Evolutionary conservation across 2,329 filamentous ascomycete genomes (phyloP), one percentile per base, ranked within the genome.

Genomic region (Fonsecaea pugnacius): DNA sequence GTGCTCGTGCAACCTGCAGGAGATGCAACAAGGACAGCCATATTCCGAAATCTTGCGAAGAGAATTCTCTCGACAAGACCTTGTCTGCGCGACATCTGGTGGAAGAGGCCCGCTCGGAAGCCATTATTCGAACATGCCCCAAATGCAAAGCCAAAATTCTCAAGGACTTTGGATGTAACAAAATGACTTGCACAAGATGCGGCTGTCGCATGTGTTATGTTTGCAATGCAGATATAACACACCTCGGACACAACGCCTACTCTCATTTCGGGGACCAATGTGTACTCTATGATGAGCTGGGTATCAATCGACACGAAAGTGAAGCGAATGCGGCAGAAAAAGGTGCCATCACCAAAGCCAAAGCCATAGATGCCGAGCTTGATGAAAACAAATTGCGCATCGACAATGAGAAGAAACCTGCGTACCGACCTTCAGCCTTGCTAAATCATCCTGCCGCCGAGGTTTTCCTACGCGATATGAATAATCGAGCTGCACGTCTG

Each of bases 91-190:
- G 90, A 16, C 89, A 89, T 67, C 76, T 81, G 3, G 85, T 96
- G 33, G 92, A 96, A 75, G 91, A 96, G 74, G 91, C 91, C 21
- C 94, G 93, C 89, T 91, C 90, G 2, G 83, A 84, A 16, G 92
- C 92, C 1, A 72, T 96, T 69, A 89, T 96, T 60, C 85, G 92
- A 21, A 86, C 81, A 32, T 96, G 92, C 59, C 74, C 80, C 63
- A 81, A 80, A 67, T 89, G 90, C 76, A 79, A 82, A n/a, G 85
- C 86, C n/a, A 86, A 88, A 0, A 95, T 94, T 71, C 84, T 96
- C 74, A 96, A 96, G 73, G 84, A 88, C 38, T 75, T 79, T 35
- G 92, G 92, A 2, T 96, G 92, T 78, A 96, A 96, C 78, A 93
- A 93, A 77, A 91, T 96, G 85, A 83, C 75, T 0, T 96, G 92